These are phyloP conservation scores for Xylaria sp. DNA, from an alignment of 2,329 filamentous ascomycete genomes.

Conservation along the genomic window DNA sequence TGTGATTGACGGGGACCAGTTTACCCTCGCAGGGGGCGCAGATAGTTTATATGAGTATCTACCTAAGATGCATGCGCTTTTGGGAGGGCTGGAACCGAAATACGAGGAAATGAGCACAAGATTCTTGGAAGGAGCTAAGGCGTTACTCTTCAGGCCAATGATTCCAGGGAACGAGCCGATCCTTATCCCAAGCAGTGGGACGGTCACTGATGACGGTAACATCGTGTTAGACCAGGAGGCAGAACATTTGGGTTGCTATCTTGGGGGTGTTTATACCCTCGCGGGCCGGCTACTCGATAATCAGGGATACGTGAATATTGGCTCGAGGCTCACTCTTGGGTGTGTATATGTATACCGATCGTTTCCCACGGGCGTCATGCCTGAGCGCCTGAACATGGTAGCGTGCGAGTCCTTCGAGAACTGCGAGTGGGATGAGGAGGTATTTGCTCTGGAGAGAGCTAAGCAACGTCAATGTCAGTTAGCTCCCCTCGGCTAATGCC, in stretches of 20 bases:
- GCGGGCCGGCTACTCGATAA: slow-evolving; percentile 70
- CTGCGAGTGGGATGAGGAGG: slow-evolving; percentile 46
- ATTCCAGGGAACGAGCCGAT: slow-evolving; percentile 68
- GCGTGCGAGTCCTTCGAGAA: slow-evolving; percentile 53
- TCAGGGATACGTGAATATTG: slow-evolving; percentile 65
- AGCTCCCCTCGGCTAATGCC: background rate
- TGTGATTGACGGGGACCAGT: slow-evolving; percentile 50
- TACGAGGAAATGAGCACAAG: slow-evolving; percentile 55
- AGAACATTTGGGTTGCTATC: slow-evolving; percentile 76
- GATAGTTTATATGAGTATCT: slow-evolving; percentile 67
- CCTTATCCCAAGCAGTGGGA: slow-evolving; percentile 69
- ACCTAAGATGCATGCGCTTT: slow-evolving; percentile 71
- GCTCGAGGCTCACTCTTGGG: slow-evolving; percentile 68
- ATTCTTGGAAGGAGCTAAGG: slow-evolving; percentile 67
- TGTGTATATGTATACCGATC: slow-evolving; percentile 72
- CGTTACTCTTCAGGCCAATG: slow-evolving; percentile 76
- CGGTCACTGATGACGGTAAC: slow-evolving; percentile 46
- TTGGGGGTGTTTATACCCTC: slow-evolving; percentile 76
- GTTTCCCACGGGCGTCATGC: slow-evolving; percentile 69
- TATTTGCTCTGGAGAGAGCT: slow-evolving; percentile 40
- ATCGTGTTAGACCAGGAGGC: slow-evolving; percentile 49
- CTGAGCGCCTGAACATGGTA: slow-evolving; percentile 67
- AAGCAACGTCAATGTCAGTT: slow-evolving; percentile 44
- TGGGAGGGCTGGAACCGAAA: slow-evolving; percentile 64
- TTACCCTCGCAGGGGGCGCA: slow-evolving; percentile 53